These are phyloP conservation scores for Hagleromyces aurorensis DNA, from an alignment of 805 yeast genomes.

Conservation along the genomic window DNA sequence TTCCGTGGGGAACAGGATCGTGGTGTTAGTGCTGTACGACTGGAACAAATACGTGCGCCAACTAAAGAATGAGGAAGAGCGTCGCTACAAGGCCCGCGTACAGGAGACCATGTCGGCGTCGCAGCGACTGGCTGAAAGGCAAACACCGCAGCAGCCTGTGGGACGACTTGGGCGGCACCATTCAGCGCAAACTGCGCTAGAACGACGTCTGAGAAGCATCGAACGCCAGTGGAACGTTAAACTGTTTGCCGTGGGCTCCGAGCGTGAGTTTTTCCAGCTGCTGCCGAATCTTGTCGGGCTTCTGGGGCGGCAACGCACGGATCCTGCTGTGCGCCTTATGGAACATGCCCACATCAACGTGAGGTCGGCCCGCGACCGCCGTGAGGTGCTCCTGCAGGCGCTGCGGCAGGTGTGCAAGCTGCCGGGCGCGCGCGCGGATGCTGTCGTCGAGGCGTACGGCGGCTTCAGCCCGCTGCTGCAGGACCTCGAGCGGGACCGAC, in stretches of 20 bases:
- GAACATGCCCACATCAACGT: slow-evolving; percentile 50
- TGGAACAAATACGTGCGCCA: slow-evolving; percentile 39
- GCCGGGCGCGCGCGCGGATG: slow-evolving; percentile 44
- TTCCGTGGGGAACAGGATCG: slow-evolving; percentile 21
- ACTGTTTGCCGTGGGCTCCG: slow-evolving; percentile 35
- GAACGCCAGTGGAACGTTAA: slow-evolving; percentile 43
- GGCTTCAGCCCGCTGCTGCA: slow-evolving; percentile 30
- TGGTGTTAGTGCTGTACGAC: slow-evolving; percentile 42
- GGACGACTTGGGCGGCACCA: slow-evolving; percentile 4
- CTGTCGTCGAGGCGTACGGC: slow-evolving; percentile 36
- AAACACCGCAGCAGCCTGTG: slow-evolving; percentile 3
- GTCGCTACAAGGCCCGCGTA: slow-evolving; percentile 35
- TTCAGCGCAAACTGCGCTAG: slow-evolving; percentile 19
- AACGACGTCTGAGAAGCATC: slow-evolving; percentile 35
- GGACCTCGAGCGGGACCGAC: slow-evolving; percentile 27
- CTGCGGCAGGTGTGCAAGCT: slow-evolving; percentile 50
- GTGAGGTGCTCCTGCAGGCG: slow-evolving; percentile 41
- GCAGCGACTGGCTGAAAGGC: slow-evolving; percentile 12
- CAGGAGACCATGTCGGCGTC: slow-evolving; percentile 23
- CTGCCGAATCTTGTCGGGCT: slow-evolving; percentile 50
- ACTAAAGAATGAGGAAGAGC: slow-evolving; percentile 39
- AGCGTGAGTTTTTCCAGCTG: slow-evolving; percentile 45
- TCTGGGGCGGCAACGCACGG: slow-evolving; percentile 44
- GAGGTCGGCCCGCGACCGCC: slow-evolving; percentile 43
- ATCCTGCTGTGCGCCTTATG: slow-evolving; percentile 45